Conservation (phyloP, 306 rosid genomes). For the Albizia julibrissin region DNA sequence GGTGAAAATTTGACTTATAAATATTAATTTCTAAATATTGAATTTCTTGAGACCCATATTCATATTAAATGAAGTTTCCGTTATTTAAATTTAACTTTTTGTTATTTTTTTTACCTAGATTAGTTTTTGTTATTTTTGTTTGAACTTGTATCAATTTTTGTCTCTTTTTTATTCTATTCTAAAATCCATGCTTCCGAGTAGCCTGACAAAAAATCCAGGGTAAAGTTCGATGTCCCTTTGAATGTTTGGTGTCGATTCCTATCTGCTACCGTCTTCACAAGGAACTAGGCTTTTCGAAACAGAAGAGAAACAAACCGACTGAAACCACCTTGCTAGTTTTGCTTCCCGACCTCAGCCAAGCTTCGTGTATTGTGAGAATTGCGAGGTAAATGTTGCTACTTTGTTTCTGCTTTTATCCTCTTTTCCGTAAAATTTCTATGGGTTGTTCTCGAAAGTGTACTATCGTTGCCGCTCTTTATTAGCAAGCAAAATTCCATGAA, state of each 20-base stretch:
- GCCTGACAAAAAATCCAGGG: background rate
- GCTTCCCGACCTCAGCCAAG: background rate
- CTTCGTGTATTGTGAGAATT: constrained; percentile 1
- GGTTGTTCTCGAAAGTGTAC: constrained; percentile 24
- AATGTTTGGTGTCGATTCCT: background rate
- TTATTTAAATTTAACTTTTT: too few relatives aligned
- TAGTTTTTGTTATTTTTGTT: too few relatives aligned
- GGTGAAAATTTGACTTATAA: too few relatives aligned
- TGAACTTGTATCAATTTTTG: too few relatives aligned
- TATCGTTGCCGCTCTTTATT: background rate
- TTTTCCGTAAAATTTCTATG: constrained; percentile 10
- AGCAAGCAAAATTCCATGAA: constrained; percentile 2
- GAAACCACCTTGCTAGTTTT: background rate
- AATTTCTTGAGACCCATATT: too few relatives aligned
- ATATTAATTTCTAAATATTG: too few relatives aligned
- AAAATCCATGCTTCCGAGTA: background rate
- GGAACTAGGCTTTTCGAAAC: background rate
- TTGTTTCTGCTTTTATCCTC: constrained; percentile 20
- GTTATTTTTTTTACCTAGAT: too few relatives aligned
- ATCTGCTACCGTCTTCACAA: background rate
- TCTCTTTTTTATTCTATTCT: too few relatives aligned
- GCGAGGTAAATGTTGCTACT: constrained; percentile 33
- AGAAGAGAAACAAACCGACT: constrained; percentile 1
- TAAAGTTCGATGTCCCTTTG: background rate
- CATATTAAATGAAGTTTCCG: too few relatives aligned